Base-by-base conservation (phyloP, 805 yeast species). In the Suhomyces sp. region DNA sequence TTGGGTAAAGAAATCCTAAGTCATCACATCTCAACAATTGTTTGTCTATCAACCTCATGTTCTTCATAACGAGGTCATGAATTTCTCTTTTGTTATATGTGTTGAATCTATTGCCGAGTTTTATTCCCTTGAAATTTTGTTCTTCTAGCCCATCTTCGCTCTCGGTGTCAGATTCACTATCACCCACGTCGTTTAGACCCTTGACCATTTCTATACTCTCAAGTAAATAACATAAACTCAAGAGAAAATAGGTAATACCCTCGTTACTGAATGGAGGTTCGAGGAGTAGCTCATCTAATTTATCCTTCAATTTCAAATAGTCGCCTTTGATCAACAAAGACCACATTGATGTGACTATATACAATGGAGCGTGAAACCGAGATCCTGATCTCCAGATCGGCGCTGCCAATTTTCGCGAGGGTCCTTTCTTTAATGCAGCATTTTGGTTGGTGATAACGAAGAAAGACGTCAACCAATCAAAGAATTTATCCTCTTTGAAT, bases 221-320 rank as follows among this genome's bases (percentile, higher is more conserved):
- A 12, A 42, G 39, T 9, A 65, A 31, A 17, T 49, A 43, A 34
- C 70, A 59, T 19, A 63, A 38, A 4, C 56, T 66, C 31, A 51
- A 32, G 22, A 71, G 41, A 44, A 61, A 73, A 28, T 56, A 56
- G 19, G 70, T 53, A n/a, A 49, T 53, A 2, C 75, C 74, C 33
- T 72, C 75, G 4, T 42, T 42, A 28, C 51, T 54, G 41, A 56
- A 72, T 1, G 79, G 78, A 6, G 70, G 70, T 31, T 58, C 58
- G 33, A 72, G 56, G 16, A 63, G 38, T 22, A 72, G 42, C 26
- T 64, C 65, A 14, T 62, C 65, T 11, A 68, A 44, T 11, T 51
- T 46, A 19, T 62, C 68, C 21, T 54, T 55, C 17, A 71, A 57
- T 25, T 47, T 54, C 4, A 50, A 43, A 35, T 58, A 65, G 10